Conservation (phyloP, 225 moss, liverwort and hornwort genomes). For the Rhytidiadelphus loreus region DNA sequence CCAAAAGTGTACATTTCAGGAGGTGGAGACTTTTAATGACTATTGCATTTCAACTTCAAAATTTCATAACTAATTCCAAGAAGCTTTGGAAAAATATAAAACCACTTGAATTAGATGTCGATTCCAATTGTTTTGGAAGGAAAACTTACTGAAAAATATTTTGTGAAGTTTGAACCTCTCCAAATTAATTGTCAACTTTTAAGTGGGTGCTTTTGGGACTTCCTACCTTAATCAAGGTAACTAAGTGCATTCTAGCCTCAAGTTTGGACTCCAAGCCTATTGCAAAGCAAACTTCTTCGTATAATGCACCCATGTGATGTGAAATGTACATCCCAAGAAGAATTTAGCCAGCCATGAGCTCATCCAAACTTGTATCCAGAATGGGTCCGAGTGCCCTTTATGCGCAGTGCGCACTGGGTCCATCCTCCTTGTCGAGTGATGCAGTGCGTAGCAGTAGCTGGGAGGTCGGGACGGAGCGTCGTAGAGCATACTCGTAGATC, state of each 20-base stretch:
- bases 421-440: too few species aligned
- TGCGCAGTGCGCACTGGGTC: background rate
- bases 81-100: rapidly evolving
- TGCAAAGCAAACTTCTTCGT: background rate
- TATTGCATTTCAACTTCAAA: background rate
- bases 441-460: background rate
- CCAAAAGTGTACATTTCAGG: too few species aligned
- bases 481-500: constrained; percentile 3
- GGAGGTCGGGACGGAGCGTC: background rate
- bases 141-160: background rate
- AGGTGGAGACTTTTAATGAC: background rate
- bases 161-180: background rate
- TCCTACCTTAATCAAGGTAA: background rate
- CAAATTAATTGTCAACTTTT: background rate
- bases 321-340: background rate
- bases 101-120: rapidly evolving
- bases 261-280: background rate
- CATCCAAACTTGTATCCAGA: background rate
- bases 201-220: background rate
- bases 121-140: background rate
- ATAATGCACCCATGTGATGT: background rate
- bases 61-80: too few species aligned
- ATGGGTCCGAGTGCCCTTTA: background rate
- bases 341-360: background rate
- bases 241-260: background rate